Evolutionary conservation across 2,329 filamentous ascomycete genomes (phyloP).

Genomic region (Fusarium coicis): DNA sequence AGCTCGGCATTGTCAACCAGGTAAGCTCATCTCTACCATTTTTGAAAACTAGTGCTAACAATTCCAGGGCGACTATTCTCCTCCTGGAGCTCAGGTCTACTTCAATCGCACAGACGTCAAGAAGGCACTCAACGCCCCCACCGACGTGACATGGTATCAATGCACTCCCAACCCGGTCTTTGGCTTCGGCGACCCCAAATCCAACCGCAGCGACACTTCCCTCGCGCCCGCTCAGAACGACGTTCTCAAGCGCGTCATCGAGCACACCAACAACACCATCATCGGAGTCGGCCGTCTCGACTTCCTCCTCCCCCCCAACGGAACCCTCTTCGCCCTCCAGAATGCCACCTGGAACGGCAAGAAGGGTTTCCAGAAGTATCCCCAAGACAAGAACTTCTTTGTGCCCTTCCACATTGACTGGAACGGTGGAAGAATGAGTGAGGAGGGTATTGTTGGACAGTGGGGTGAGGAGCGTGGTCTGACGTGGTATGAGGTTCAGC

Average conservation of each 20-base stretch:
- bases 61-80: slow-evolving; percentile 65
- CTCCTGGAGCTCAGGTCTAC: slow-evolving; percentile 71
- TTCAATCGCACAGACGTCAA: slow-evolving; percentile 79
- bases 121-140: slow-evolving; percentile 72
- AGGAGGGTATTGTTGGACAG: slow-evolving; percentile 74
- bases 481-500: slow-evolving; percentile 74
- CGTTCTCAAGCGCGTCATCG: slow-evolving; percentile 45
- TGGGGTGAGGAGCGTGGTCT: slow-evolving; percentile 79
- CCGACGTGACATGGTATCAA: slow-evolving; percentile 42
- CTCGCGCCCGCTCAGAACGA: slow-evolving; percentile 31
- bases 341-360: slow-evolving; percentile 82
- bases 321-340: slow-evolving; percentile 77
- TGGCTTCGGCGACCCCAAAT: slow-evolving; percentile 34
- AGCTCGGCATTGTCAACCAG: slow-evolving; percentile 74
- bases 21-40: neutral
- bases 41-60: accelerated
- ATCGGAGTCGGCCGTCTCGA: slow-evolving; percentile 57
- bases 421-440: slow-evolving; percentile 60
- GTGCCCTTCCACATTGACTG: slow-evolving; percentile 69
- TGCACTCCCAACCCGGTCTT: slow-evolving; percentile 44
- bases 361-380: slow-evolving; percentile 71
- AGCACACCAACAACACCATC: slow-evolving; percentile 48
- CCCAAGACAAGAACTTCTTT: slow-evolving; percentile 66
- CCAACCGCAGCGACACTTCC: slow-evolving; percentile 31
- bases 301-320: slow-evolving; percentile 74